These are phyloP conservation scores for Phytophthora vignae DNA, from an alignment of 352 stramenopile genomes.

Conservation along the genomic window DNA sequence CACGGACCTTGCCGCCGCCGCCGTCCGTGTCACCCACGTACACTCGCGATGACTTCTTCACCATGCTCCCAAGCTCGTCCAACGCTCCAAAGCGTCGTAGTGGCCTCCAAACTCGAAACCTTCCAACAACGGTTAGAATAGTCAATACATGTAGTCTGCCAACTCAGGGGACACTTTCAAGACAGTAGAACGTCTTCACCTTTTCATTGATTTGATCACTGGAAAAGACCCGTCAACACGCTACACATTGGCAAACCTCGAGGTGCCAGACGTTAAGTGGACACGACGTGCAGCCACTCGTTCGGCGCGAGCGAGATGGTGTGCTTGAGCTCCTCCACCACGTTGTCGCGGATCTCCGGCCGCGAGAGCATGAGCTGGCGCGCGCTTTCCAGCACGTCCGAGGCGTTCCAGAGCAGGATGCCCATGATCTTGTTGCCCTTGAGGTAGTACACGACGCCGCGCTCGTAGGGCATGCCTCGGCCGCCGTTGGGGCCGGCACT, in stretches of 20 bases:
- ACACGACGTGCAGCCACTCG: constrained; percentile 87
- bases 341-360: constrained; percentile 63
- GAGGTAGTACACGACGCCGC: constrained; percentile 93
- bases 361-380: constrained; percentile 83
- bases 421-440: constrained; percentile 91
- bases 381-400: constrained; percentile 52
- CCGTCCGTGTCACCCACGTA: constrained; percentile 26
- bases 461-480: constrained; percentile 56
- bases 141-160: background rate
- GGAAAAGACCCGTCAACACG: constrained; percentile 29
- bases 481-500: constrained; percentile 1
- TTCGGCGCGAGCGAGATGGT: constrained; percentile 88
- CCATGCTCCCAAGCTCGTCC: background rate
- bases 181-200: constrained; percentile 17
- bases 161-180: background rate
- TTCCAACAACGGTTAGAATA: constrained; percentile 12
- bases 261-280: constrained; percentile 35
- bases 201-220: constrained; percentile 36
- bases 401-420: constrained; percentile 92
- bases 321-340: constrained; percentile 79
- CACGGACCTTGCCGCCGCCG: background rate
- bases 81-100: background rate
- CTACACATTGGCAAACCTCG: constrained; percentile 8
- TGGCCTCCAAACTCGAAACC: constrained; percentile 14
- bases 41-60: constrained; percentile 34